phyloP scores from a whole-genome alignment of 805 yeast genomes.

The Lachancea cidri region DNA sequence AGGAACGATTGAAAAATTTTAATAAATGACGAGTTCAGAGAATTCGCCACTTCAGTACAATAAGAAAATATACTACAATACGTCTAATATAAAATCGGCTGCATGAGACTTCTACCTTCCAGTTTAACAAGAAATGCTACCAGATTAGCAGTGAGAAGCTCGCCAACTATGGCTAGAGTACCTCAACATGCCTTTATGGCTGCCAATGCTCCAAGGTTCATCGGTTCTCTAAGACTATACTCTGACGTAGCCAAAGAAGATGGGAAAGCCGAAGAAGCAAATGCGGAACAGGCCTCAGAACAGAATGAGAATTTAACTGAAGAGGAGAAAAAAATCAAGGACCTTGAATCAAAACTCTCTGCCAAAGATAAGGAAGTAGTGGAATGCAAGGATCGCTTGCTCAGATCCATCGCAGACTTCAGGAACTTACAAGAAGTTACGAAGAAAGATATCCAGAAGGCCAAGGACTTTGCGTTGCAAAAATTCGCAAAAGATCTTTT shows the following conservation, averaged over 20 bases:
- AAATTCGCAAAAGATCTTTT: constrained; percentile 86
- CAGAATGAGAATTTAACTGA: constrained; percentile 16
- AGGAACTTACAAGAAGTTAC: constrained; percentile 88
- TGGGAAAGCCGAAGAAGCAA: constrained; percentile 12
- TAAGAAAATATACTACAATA: background rate
- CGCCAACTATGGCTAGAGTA: background rate
- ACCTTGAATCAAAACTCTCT: constrained; percentile 47
- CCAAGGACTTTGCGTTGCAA: constrained; percentile 85
- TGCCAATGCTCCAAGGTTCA: background rate
- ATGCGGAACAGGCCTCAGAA: constrained; percentile 9
- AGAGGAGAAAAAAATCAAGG: constrained; percentile 30
- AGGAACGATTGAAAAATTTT: background rate
- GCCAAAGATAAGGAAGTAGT: constrained; percentile 69
- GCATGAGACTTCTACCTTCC: constrained; percentile 4
- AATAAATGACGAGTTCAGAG: background rate
- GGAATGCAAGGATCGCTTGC: constrained; percentile 74
- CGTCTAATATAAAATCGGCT: too few relatives aligned
- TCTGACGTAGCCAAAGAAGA: constrained; percentile 23
- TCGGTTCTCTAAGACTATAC: constrained; percentile 19
- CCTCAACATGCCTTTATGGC: background rate
- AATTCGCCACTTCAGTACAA: background rate
- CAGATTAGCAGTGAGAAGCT: constrained; percentile 4
- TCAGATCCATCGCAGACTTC: constrained; percentile 87
- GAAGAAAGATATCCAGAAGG: constrained; percentile 78
- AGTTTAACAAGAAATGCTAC: constrained; percentile 1